These are phyloP conservation scores for Pulveroboletus sp. DNA, from an alignment of 768 basidiomycete species.

Conservation along the genomic window DNA sequence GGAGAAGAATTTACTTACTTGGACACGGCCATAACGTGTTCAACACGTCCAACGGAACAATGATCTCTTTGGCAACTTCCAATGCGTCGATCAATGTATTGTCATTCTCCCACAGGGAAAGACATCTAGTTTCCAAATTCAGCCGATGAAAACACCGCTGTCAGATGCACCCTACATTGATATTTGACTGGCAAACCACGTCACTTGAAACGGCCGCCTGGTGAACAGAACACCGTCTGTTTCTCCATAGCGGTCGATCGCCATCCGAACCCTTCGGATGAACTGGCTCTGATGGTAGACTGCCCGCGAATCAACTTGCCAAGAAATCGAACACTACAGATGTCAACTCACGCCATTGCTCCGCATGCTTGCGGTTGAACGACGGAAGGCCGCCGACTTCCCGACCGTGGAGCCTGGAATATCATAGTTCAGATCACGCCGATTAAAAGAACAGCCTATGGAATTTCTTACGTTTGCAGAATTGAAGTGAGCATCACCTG, in stretches of 20 bases:
- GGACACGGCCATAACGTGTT: conserved; percentile 66
- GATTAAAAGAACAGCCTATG: neutral
- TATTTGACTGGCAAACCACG: conserved; percentile 69
- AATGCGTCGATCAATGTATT: conserved; percentile 53
- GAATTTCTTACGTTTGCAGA: conserved; percentile 53
- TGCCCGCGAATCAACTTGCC: conserved; percentile 24
- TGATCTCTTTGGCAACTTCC: conserved; percentile 61
- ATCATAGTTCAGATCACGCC: too few species aligned
- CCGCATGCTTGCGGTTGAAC: conserved; percentile 67
- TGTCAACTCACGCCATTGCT: conserved; percentile 69
- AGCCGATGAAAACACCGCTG: neutral
- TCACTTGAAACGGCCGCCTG: conserved; percentile 64
- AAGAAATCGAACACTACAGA: neutral
- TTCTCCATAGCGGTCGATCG: conserved; percentile 50
- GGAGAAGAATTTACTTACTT: conserved; percentile 31
- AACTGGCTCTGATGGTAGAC: conserved; percentile 68
- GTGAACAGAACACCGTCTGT: conserved; percentile 53
- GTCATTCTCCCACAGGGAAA: conserved; percentile 65
- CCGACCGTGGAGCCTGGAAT: conserved; percentile 49
- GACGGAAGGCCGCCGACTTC: conserved; percentile 45
- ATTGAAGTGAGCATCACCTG: conserved; percentile 62
- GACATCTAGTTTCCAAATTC: conserved; percentile 41
- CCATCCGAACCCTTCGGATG: conserved; percentile 53
- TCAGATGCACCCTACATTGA: conserved; percentile 44
- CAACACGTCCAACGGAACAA: conserved; percentile 61